A percentile compares a stretch with the other conserved stretches of the same genome.
phyloP scores from a whole-genome alignment of 1,139 yeast genomes.

The Geotrichum carabidarum region DNA sequence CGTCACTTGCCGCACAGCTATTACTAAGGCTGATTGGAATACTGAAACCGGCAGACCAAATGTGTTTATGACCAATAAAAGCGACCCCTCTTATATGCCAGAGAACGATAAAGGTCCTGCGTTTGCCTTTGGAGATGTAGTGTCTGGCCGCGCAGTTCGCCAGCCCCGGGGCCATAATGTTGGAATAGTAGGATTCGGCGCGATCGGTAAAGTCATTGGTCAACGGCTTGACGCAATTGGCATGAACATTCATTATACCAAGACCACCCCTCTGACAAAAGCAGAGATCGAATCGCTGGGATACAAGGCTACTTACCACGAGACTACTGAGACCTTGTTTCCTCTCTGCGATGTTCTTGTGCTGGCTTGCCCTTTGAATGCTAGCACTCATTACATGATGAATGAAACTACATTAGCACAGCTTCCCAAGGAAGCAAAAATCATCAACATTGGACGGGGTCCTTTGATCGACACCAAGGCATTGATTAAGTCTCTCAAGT shows the following conservation, averaged over 20 bases:
- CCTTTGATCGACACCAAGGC: conserved; percentile 64
- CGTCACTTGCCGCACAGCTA: conserved; percentile 26
- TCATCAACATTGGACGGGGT: conserved; percentile 81
- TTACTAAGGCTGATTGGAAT: conserved; percentile 22
- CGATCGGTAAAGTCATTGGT: conserved; percentile 66
- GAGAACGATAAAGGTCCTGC: conserved; percentile 31
- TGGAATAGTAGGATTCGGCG: conserved; percentile 73
- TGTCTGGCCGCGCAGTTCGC: conserved; percentile 46
- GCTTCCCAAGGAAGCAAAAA: conserved; percentile 51
- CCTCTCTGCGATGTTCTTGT: conserved; percentile 53
- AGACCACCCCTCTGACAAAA: conserved; percentile 47
- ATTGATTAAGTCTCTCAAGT: conserved; percentile 54
- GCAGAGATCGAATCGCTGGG: conserved; percentile 33
- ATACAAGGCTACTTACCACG: conserved; percentile 43
- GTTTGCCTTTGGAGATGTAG: conserved; percentile 40
- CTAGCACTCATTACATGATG: conserved; percentile 54
- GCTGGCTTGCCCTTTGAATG: conserved; percentile 62
- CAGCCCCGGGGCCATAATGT: conserved; percentile 51
- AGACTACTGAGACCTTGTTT: conserved; percentile 40
- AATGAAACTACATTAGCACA: conserved; percentile 45
- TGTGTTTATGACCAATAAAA: conserved; percentile 25
- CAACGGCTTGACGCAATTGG: conserved; percentile 53
- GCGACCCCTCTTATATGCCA: conserved; percentile 38
- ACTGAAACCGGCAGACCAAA: conserved; percentile 33
- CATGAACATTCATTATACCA: conserved; percentile 62